Evolutionary conservation across 2,329 filamentous ascomycete species (phyloP).

Genomic region (Aspergillus fijiensis): DNA sequence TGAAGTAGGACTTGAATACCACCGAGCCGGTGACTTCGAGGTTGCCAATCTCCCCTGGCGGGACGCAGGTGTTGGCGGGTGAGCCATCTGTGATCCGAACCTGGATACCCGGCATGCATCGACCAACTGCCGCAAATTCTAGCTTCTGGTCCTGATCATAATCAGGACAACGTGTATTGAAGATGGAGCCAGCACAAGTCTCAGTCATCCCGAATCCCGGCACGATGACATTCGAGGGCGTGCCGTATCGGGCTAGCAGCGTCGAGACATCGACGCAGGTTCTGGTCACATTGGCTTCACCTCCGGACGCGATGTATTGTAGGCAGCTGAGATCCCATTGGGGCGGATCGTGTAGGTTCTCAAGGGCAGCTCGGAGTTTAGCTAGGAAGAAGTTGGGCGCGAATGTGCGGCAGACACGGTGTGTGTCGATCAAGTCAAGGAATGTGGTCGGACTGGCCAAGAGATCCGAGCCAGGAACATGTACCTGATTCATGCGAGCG

Average conservation of each 20-base stretch:
- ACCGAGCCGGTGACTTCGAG: conserved; percentile 26
- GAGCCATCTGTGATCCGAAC: conserved; percentile 22
- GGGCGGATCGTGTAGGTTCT: conserved; percentile 50
- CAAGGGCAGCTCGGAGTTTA: conserved; percentile 8
- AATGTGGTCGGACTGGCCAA: conserved; percentile 40
- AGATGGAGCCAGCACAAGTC: conserved; percentile 54
- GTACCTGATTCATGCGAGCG: conserved; percentile 21
- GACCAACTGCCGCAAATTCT: conserved; percentile 20
- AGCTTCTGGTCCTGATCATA: conserved; percentile 36
- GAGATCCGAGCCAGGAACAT: conserved; percentile 18
- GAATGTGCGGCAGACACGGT: conserved; percentile 32
- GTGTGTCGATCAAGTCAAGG: conserved; percentile 41
- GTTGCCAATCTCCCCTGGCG: conserved; percentile 11
- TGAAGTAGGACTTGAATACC: conserved; percentile 33
- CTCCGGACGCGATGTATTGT: conserved; percentile 35
- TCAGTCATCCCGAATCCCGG: conserved; percentile 45
- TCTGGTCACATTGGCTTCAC: conserved; percentile 38
- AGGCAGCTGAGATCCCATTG: conserved; percentile 29
- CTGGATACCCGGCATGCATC: conserved; percentile 23
- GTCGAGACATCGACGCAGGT: conserved; percentile 37
- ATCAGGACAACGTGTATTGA: conserved; percentile 41
- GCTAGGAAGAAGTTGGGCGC: conserved; percentile 30
- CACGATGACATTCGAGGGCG: conserved; percentile 42
- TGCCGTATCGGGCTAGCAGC: conserved; percentile 29
- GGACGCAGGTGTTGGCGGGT: not conserved